A percentile compares a stretch with the other conserved stretches of the same genome.
phyloP scores from a whole-genome alignment of 345 rosid species.

The Citrus inodora region DNA sequence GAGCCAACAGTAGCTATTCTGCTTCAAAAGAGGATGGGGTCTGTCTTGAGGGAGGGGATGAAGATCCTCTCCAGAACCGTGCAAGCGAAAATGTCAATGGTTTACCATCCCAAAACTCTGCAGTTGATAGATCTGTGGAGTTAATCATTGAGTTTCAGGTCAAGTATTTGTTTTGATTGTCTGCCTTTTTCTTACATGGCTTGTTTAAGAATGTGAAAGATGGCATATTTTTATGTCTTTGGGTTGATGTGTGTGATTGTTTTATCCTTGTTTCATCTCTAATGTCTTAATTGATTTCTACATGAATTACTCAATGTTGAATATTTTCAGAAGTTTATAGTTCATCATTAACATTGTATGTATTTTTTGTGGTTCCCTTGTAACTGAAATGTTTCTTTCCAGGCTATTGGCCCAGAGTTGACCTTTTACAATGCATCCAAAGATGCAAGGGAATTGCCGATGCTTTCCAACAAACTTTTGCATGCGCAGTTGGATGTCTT shows the following conservation, averaged over 20 bases:
- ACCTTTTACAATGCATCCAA: conserved; percentile 82
- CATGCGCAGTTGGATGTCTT: conserved; percentile 88
- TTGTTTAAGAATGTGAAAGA: background rate
- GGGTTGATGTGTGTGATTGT: background rate
- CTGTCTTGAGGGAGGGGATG: conserved; percentile 50
- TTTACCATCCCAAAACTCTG: conserved; percentile 37
- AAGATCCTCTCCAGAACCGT: conserved; percentile 26
- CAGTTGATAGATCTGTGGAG: conserved; percentile 52
- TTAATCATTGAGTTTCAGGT: conserved; percentile 85
- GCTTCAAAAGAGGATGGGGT: conserved; percentile 67
- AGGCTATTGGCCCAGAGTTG: conserved; percentile 96
- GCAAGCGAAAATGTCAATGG: conserved; percentile 36
- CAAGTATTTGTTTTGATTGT: conserved; percentile 2
- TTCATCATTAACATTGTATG: conserved; percentile 1
- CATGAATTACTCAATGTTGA: background rate
- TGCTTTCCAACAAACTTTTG: conserved; percentile 78
- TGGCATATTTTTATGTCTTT: background rate
- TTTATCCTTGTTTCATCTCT: background rate
- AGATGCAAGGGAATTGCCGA: conserved; percentile 59
- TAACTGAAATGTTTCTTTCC: conserved; percentile 28
- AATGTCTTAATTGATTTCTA: background rate
- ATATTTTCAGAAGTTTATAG: background rate
- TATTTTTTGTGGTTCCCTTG: conserved; percentile 4
- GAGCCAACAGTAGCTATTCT: conserved; percentile 76
- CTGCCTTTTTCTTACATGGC: background rate